Base-by-base conservation (phyloP, 768 basidiomycete species). In the Auriscalpium vulgare region DNA sequence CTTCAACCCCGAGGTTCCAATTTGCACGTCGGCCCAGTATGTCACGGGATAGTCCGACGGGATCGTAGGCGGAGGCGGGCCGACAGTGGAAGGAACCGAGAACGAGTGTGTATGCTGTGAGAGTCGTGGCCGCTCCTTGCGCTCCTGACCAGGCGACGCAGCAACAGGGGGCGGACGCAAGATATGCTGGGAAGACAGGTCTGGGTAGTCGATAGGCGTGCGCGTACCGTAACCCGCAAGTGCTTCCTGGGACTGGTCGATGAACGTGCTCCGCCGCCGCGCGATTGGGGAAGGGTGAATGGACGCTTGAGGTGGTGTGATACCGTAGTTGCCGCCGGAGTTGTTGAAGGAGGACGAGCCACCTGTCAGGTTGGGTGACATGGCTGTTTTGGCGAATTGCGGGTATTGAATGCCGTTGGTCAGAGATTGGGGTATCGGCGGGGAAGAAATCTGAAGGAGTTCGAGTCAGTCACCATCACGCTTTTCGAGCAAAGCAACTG, bases 1-100 rank as follows among this genome's bases (percentile, higher is more conserved):
- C 80, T 95, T 95, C 67, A 99, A 69, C 4, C 95, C 95, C 0
- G 85, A 83, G 17, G 83, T 84, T 21, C 86, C 87, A 53, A 94
- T 83, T 58, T 86, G 81, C 43, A 82, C 75, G 66, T 94, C 90
- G 13, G 78, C 71, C 94, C 94, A 97, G 68, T 88, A 95, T 6
- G 76, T 76, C 19, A 92, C 84, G 4, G 89, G 87, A 66, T 89
- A 94, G 47, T 87, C 83, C n/a, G 82, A 84, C 34, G 71, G 70
- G 59, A 90, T 87, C 23, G 81, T 79, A 16, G 88, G 88, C 2
- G 83, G 80, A 58, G 73, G 78, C 0, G 86, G 85, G 29, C 29
- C 29, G 16, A 72, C 74, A 9, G 66, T 57, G 53, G 63, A 56
- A 60, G 71, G 51, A 62, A 66, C 36, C 62, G 69, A 59, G 65